phyloP scores from a whole-genome alignment of 2,329 filamentous ascomycete genomes.

The Monilinia laxa region DNA sequence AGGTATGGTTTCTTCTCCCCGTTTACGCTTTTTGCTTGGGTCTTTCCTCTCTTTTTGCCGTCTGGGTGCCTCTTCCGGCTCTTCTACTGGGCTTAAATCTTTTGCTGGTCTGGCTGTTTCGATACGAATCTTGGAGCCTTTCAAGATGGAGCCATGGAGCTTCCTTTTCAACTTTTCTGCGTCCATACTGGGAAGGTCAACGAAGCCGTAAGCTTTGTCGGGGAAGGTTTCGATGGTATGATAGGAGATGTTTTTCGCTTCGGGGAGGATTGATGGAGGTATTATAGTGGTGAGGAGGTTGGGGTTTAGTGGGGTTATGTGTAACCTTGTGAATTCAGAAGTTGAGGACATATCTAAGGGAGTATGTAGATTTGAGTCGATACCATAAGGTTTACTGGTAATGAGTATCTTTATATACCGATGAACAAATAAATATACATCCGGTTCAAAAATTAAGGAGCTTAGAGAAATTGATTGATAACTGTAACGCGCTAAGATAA shows the following conservation, averaged over 20 bases:
- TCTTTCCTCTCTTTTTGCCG: constrained; percentile 46
- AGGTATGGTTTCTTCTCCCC: constrained; percentile 51
- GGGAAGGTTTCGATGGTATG: constrained; percentile 84
- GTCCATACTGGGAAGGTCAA: constrained; percentile 77
- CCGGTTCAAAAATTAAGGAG: neutral
- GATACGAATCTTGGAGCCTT: constrained; percentile 79
- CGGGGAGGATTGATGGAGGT: constrained; percentile 62
- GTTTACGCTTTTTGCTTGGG: constrained; percentile 49
- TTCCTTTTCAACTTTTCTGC: constrained; percentile 92
- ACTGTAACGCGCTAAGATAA: constrained; percentile 16
- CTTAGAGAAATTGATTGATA: constrained; percentile 18
- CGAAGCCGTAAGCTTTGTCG: constrained; percentile 85
- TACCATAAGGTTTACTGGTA: neutral
- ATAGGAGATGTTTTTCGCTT: constrained; percentile 81
- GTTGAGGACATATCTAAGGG: constrained; percentile 16
- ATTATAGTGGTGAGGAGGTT: constrained; percentile 72
- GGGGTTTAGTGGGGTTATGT: constrained; percentile 83
- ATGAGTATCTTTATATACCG: neutral
- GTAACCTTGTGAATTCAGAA: constrained; percentile 57
- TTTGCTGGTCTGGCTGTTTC: constrained; percentile 74
- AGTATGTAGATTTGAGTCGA: neutral
- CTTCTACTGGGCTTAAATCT: constrained; percentile 35
- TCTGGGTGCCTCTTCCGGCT: constrained; percentile 42
- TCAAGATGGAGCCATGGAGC: constrained; percentile 81
- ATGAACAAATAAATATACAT: neutral